phyloP scores from a whole-genome alignment of 805 yeast genomes.

The Torulaspora quercuum region DNA sequence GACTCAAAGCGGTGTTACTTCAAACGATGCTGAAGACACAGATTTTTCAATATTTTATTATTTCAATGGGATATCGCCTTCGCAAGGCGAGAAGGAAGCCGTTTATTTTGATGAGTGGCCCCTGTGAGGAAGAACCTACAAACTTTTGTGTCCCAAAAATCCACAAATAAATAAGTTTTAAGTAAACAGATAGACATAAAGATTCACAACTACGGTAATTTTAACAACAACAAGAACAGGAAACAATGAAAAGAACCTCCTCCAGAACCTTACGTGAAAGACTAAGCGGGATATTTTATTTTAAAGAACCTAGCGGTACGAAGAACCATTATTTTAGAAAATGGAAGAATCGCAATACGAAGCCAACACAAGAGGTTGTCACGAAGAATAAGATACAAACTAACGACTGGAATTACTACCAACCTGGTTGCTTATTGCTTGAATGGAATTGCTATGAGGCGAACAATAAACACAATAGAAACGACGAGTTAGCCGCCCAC shows the following conservation, averaged over 20 bases:
- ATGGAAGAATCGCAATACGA: conserved; percentile 4
- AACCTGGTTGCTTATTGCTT: conserved; percentile 9
- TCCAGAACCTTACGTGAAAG: no score
- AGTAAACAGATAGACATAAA: no score
- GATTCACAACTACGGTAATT: no score
- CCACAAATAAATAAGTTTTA: no score
- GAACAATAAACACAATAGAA: no score
- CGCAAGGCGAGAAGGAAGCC: conserved; percentile 41
- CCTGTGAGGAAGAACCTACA: conserved; percentile 25
- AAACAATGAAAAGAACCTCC: no score
- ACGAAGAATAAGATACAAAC: no score
- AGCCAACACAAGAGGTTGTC: not conserved
- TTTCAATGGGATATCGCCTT: conserved; percentile 40
- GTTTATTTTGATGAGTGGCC: conserved; percentile 51
- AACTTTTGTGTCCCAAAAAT: no score
- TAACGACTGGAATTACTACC: conserved; percentile 2
- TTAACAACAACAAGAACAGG: no score
- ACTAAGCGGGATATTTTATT: no score
- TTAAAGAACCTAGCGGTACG: not conserved
- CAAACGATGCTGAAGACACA: conserved; percentile 21
- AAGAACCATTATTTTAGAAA: conserved; percentile 2
- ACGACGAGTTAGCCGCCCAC: conserved; percentile 1
- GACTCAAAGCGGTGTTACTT: conserved; percentile 38
- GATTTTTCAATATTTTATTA: conserved; percentile 44
- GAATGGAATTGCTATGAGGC: conserved; percentile 8